Percentiles rank a stretch among this genome's conserved stretches.
phyloP scores from a whole-genome alignment of 2,329 filamentous ascomycete species.

The Phyllachora maydis region DNA sequence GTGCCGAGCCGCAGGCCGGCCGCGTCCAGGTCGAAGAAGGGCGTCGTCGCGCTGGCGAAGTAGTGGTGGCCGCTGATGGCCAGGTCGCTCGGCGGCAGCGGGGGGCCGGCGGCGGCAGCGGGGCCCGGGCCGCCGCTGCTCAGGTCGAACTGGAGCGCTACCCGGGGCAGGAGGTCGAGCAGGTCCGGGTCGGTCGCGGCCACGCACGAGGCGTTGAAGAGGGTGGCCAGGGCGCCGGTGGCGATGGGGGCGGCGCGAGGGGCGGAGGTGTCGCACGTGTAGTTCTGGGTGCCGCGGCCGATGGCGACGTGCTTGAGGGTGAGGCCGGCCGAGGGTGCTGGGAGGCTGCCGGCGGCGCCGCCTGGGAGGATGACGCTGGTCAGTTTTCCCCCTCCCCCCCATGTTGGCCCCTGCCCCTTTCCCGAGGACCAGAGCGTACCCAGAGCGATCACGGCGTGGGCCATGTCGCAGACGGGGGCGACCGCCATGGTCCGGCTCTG shows the following conservation, averaged over 20 bases:
- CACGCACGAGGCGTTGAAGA: slow-evolving; percentile 76
- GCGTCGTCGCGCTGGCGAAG: slow-evolving; percentile 50
- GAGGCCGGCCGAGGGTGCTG: slow-evolving; percentile 36
- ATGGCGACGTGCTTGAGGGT: slow-evolving; percentile 59
- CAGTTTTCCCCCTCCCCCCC: too few relatives aligned
- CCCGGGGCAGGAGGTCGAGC: slow-evolving; percentile 38
- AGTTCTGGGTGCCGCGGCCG: slow-evolving; percentile 83
- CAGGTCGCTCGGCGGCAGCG: slow-evolving; percentile 35
- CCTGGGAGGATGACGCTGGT: slow-evolving; percentile 28
- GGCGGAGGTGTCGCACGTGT: slow-evolving; percentile 53
- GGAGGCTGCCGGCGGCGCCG: too few relatives aligned
- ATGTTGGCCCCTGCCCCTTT: too few relatives aligned
- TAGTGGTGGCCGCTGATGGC: slow-evolving; percentile 59
- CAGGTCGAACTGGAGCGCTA: slow-evolving; percentile 48
- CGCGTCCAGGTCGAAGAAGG: slow-evolving; percentile 63
- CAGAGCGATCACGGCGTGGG: slow-evolving; percentile 24
- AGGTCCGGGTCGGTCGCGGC: slow-evolving; percentile 49
- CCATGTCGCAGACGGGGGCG: slow-evolving; percentile 30
- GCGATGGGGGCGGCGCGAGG: slow-evolving; percentile 39
- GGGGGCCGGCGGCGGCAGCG: too few relatives aligned
- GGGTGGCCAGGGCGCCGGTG: slow-evolving; percentile 56
- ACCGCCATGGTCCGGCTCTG: slow-evolving; percentile 17
- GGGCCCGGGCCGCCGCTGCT: slow-evolving; percentile 7
- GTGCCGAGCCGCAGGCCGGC: slow-evolving; percentile 31
- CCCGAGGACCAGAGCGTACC: too few relatives aligned